These are phyloP conservation scores for Astrephomene gubernaculifera DNA, from an alignment of 139 green algal species.

Conservation along the genomic window DNA sequence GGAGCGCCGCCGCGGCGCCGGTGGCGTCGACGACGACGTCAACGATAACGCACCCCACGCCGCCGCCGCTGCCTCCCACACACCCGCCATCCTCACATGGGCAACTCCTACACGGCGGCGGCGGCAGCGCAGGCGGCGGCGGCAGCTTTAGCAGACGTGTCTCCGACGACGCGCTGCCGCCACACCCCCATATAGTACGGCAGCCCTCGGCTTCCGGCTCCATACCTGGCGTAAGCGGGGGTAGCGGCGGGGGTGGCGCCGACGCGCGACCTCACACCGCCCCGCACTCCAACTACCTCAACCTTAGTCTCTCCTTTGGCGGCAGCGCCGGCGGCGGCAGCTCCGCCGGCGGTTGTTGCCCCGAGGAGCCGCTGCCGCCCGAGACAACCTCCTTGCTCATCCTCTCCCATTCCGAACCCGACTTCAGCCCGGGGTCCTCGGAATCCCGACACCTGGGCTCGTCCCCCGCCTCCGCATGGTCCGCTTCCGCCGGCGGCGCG, in stretches of 20 bases:
- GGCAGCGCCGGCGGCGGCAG: not conserved
- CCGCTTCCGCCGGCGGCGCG: no score
- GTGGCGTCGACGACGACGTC: not conserved
- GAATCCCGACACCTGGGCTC: no score
- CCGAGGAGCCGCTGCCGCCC: not conserved
- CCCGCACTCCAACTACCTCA: slow-evolving; percentile 8
- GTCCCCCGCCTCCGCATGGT: no score
- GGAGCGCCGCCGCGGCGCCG: not conserved
- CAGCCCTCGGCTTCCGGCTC: not conserved
- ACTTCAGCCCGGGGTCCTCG: not conserved
- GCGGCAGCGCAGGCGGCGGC: not conserved
- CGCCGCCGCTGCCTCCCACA: no score
- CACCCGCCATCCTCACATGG: no score
- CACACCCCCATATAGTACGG: not conserved
- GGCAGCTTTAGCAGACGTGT: not conserved
- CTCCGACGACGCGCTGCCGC: slow-evolving; percentile 1
- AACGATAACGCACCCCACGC: no score
- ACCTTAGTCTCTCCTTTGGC: not conserved
- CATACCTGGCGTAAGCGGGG: no score
- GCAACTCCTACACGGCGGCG: not conserved
- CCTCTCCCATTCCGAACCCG: slow-evolving; percentile 5
- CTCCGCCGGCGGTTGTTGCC: not conserved
- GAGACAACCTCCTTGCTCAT: not conserved
- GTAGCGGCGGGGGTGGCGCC: no score
- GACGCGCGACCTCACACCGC: slow-evolving; percentile 21